Evolutionary conservation across 1,139 yeast genomes (phyloP), one percentile per base, ranked within the genome.

Genomic region (Debaryomyces sp.): DNA sequence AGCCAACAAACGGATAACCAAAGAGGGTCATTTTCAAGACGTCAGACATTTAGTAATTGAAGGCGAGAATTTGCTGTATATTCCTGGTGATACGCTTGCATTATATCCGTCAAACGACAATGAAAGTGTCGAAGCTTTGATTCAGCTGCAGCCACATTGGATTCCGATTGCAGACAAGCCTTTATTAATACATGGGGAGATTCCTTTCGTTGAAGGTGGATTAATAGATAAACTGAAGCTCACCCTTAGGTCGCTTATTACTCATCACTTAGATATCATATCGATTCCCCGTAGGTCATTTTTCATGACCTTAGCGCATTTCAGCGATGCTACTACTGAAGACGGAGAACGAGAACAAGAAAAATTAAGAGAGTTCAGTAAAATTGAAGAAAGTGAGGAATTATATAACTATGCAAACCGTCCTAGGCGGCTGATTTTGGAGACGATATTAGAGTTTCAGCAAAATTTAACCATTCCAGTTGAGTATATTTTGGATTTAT

Each of bases 361-460:
- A 47, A 88, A 89, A 59, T 71, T 94, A 43, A 70, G 71, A 46
- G 97, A 94, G 54, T 89, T 95, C 60, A 81, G 87, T n/a, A 71
- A 80, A 13, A 77, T 85, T 47, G 83, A 85, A 46, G 91, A 88
- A 44, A 78, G 82, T 18, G 92, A 92, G 59, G 97, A 89, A 50
- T 67, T 92, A 41, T 92, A 85, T 63, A 85, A 94, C 63, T 94
- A 94, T 64, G 96, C 96, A 13, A 88, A 90, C 61, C 73, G 98
- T 52, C 97, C 99, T 8, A 77, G 97, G 55, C 70, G 99, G 56
- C 91, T 96, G 51, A 80, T 92, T 7, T 64, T 90, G 24, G 99
- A 94, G 64, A 89, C 90, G 0, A 66, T 94, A 9, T 76, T 83
- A 44, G 99, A 94, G 62, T 94, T 94, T 61, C 82, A 80, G 53